Conservation (phyloP, 352 stramenopile species). For the Phytophthora fragariae region DNA sequence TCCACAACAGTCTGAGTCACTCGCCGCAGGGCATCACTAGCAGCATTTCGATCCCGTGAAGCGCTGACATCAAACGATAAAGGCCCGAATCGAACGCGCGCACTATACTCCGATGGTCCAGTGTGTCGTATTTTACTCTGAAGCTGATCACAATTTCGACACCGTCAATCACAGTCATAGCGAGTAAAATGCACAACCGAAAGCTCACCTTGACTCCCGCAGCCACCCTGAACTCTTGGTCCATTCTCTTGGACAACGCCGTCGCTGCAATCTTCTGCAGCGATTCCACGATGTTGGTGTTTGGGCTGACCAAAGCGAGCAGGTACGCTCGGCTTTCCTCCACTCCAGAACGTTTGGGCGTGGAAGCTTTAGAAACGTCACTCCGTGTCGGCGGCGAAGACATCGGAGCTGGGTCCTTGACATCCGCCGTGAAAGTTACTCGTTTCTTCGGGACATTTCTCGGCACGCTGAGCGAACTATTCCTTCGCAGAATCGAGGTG, state of each 20-base stretch:
- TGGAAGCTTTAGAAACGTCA: background rate
- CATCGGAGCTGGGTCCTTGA: background rate
- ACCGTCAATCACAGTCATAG: background rate
- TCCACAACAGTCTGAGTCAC: background rate
- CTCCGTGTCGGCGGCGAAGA: background rate
- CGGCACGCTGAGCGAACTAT: too few species aligned
- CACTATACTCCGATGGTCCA: background rate
- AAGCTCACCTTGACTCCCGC: background rate
- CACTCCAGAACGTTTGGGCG: background rate
- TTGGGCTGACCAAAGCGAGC: background rate
- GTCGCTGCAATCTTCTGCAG: background rate
- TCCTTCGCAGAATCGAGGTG: background rate
- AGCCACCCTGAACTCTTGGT: background rate
- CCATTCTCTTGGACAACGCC: background rate
- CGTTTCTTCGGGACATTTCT: background rate
- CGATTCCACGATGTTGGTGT: background rate
- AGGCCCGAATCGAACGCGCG: background rate
- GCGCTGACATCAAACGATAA: background rate
- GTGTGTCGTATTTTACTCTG: background rate
- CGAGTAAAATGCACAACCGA: background rate
- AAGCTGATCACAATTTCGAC: background rate
- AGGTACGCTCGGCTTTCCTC: background rate
- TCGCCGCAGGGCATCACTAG: background rate
- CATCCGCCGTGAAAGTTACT: background rate
- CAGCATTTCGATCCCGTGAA: background rate